Evolutionary conservation across 257 asterid genomes (phyloP).

Genomic region (Echites panduratus): DNA sequence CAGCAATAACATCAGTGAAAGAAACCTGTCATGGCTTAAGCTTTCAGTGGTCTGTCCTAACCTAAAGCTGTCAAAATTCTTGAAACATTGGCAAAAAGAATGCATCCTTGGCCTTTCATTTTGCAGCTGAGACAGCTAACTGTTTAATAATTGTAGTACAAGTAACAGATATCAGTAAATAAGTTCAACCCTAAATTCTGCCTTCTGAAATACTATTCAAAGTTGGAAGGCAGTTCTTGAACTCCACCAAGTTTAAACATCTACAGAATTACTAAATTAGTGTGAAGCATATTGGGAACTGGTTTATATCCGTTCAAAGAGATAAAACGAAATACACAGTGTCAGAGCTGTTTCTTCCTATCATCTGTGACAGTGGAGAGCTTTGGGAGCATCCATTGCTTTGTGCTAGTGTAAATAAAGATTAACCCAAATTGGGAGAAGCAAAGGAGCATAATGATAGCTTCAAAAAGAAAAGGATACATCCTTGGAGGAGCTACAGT

Average conservation of each 20-base stretch:
- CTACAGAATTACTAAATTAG: background rate
- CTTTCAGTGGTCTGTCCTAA: background rate
- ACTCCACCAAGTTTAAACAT: background rate
- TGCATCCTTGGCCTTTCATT: background rate
- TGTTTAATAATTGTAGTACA: background rate
- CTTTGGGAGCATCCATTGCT: conserved; percentile 57
- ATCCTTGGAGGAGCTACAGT: conserved; percentile 63
- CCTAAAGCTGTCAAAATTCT: background rate
- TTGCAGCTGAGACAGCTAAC: background rate
- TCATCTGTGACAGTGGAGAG: conserved; percentile 24
- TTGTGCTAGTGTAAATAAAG: conserved; percentile 44
- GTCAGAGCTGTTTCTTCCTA: conserved; percentile 53
- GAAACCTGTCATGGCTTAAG: background rate
- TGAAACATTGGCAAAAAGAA: background rate
- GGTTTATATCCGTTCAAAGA: background rate
- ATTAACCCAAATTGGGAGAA: conserved; percentile 62
- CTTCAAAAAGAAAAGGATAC: conserved; percentile 83
- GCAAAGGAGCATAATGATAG: conserved; percentile 78
- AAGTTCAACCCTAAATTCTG: background rate
- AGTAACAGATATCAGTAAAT: background rate
- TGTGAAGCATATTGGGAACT: background rate
- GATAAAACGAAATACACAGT: background rate
- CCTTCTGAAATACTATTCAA: background rate
- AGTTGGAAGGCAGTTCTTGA: background rate
- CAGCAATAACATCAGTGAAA: background rate